Conservation (phyloP, 805 yeast genomes). For the Lachancea thermotolerans region DNA sequence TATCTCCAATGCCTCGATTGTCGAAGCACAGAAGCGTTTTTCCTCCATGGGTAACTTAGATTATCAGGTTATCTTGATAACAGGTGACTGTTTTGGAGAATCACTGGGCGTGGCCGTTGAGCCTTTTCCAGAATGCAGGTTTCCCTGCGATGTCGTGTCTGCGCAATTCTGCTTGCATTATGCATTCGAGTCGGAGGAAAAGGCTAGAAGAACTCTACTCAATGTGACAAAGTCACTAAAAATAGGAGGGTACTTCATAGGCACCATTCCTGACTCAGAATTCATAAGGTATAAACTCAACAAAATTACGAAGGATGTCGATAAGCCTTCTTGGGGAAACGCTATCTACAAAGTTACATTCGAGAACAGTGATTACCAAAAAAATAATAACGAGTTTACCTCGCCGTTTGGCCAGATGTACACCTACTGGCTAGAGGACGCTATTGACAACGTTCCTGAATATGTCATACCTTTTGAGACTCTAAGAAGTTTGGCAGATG, state of each 20-base stretch:
- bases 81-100: slow-evolving; percentile 84
- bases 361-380: slow-evolving; percentile 55
- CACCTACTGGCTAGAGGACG: slow-evolving; percentile 77
- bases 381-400: slow-evolving; percentile 64
- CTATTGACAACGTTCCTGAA: slow-evolving; percentile 94
- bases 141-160: slow-evolving; percentile 84
- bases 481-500: slow-evolving; percentile 75
- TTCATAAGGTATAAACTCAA: slow-evolving; percentile 61
- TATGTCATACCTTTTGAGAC: slow-evolving; percentile 93
- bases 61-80: slow-evolving; percentile 79
- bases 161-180: slow-evolving; percentile 93
- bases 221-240: slow-evolving; percentile 72
- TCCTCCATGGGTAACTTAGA: slow-evolving; percentile 46
- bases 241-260: slow-evolving; percentile 83
- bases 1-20: slow-evolving; percentile 79
- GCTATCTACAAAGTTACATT: slow-evolving; percentile 75
- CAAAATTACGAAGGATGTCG: slow-evolving; percentile 44
- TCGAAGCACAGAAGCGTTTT: slow-evolving; percentile 77
- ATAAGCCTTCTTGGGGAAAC: slow-evolving; percentile 71
- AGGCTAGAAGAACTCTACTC: slow-evolving; percentile 62
- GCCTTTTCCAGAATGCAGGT: slow-evolving; percentile 57
- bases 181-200: slow-evolving; percentile 81
- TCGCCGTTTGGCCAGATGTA: slow-evolving; percentile 81
- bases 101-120: slow-evolving; percentile 61
- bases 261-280: slow-evolving; percentile 91